These are phyloP conservation scores for Talaromyces islandicus DNA, from an alignment of 2,329 filamentous ascomycete species.

Conservation along the genomic window DNA sequence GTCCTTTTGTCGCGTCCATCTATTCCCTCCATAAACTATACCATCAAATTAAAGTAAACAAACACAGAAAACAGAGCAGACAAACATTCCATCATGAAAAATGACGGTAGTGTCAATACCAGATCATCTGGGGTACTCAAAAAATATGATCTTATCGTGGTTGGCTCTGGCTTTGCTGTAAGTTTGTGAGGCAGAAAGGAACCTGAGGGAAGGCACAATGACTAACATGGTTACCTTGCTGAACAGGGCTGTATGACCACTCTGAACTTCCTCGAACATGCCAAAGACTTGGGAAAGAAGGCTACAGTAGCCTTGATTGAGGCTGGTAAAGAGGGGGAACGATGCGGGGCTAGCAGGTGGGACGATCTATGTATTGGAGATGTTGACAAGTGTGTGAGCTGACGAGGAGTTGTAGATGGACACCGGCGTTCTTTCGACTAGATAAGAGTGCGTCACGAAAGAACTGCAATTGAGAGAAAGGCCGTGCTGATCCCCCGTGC, in stretches of 20 bases:
- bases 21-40: background rate
- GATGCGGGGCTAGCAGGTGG: conserved; percentile 26
- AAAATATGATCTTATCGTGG: conserved; percentile 34
- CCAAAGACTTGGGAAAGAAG: conserved; percentile 26
- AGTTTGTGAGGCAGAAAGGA: background rate
- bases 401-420: conserved; percentile 26
- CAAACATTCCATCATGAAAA: background rate
- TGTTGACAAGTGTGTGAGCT: background rate
- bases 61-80: background rate
- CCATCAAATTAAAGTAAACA: background rate
- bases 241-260: conserved; percentile 28
- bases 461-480: conserved; percentile 19
- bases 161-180: conserved; percentile 35
- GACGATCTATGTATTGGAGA: background rate
- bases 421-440: conserved; percentile 37
- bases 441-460: conserved; percentile 23
- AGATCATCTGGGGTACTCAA: background rate
- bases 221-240: background rate
- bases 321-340: conserved; percentile 33
- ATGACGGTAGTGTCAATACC: background rate
- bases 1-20: background rate
- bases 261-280: conserved; percentile 37
- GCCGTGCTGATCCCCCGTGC: conserved; percentile 23
- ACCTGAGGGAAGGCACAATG: background rate
- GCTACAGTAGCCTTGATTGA: conserved; percentile 36